Evolutionary conservation across 1,284 basidiomycete genomes (phyloP).

Genomic region (Naganishia cerealis): DNA sequence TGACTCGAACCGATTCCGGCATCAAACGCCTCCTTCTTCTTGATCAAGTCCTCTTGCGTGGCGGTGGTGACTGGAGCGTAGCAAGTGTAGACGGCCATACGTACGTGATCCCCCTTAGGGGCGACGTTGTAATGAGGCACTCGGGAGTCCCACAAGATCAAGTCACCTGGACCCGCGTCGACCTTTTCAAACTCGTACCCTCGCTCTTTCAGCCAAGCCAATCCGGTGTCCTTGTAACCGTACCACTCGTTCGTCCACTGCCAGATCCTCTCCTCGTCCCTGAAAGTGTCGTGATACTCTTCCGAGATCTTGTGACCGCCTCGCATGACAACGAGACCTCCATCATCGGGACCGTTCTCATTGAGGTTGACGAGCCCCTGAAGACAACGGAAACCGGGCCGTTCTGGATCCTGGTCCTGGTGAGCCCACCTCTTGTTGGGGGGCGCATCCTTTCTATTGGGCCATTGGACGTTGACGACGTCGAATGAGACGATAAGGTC

Average conservation of each 20-base stretch:
- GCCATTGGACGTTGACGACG: constrained; percentile 23
- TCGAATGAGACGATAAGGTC: constrained; percentile 30
- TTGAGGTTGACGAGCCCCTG: constrained; percentile 43
- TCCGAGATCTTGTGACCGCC: constrained; percentile 42
- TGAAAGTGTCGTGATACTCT: constrained; percentile 37
- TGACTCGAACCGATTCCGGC: constrained; percentile 19
- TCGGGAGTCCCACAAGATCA: constrained; percentile 39
- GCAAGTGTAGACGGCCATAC: constrained; percentile 28
- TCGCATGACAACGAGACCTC: constrained; percentile 39
- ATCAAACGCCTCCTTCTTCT: constrained; percentile 27
- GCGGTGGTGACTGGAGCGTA: constrained; percentile 16
- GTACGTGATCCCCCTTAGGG: constrained; percentile 4
- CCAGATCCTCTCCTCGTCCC: constrained; percentile 16
- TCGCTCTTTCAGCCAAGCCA: constrained; percentile 44
- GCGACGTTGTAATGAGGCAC: constrained; percentile 27
- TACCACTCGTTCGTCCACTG: constrained; percentile 47
- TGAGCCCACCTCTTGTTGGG: constrained; percentile 29
- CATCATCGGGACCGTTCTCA: constrained; percentile 40
- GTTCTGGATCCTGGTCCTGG: constrained; percentile 31
- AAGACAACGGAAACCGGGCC: constrained; percentile 25
- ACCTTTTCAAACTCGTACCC: constrained; percentile 46
- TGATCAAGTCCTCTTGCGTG: constrained; percentile 21
- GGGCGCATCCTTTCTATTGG: constrained; percentile 18
- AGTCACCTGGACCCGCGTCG: constrained; percentile 40
- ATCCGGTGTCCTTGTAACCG: constrained; percentile 40